Conservation (phyloP, 2,329 filamentous ascomycete species). For the Lachnellula willkommii region DNA sequence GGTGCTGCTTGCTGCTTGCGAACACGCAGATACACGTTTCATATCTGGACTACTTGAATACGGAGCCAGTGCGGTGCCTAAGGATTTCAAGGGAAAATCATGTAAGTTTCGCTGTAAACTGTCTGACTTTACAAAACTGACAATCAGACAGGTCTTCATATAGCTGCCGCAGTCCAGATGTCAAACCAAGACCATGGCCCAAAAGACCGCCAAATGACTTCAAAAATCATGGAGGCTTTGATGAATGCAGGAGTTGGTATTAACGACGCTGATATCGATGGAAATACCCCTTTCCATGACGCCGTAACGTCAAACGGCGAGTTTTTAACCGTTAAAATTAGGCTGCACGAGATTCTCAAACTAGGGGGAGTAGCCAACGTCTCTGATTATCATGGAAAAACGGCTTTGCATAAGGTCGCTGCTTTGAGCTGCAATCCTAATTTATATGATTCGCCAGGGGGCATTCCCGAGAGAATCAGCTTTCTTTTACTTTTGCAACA, state of each 20-base stretch:
- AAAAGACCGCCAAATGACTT: background rate
- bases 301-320: background rate
- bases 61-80: constrained; percentile 4
- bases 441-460: too few species aligned
- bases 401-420: constrained; percentile 5
- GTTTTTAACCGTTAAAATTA: background rate
- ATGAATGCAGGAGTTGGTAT: constrained; percentile 6
- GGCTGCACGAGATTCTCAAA: background rate
- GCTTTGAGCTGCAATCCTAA: background rate
- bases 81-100: constrained; percentile 5
- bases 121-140: background rate
- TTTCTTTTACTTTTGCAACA: constrained; percentile 1
- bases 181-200: background rate
- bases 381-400: constrained; percentile 1
- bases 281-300: constrained; percentile 7
- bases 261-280: constrained; percentile 1
- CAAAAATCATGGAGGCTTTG: background rate
- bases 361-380: background rate
- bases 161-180: background rate
- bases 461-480: background rate
- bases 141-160: background rate
- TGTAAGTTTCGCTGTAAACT: constrained; percentile 1
- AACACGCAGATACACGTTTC: background rate
- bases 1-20: constrained; percentile 1
- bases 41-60: background rate